phyloP scores from a whole-genome alignment of 179 eudicot species.

The Spinacia oleracea region DNA sequence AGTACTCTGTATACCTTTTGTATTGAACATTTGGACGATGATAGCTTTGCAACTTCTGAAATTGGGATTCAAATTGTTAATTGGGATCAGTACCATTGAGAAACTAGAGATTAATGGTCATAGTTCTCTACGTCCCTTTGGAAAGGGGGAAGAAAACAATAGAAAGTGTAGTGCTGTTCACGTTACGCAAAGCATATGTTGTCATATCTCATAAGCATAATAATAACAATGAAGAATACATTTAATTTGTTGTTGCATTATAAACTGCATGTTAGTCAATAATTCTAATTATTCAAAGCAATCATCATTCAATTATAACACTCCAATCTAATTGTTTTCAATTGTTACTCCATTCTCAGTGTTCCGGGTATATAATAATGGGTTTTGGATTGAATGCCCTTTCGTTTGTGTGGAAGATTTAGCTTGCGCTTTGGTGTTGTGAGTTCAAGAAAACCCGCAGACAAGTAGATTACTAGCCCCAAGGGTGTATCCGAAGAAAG shows the following conservation, averaged over 20 bases:
- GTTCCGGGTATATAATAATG: not conserved
- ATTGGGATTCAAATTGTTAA: not conserved
- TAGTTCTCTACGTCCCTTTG: not conserved
- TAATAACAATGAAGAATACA: not conserved
- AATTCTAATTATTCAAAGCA: not conserved
- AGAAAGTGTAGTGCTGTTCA: not conserved
- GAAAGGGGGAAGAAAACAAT: no score
- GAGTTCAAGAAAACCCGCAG: no score
- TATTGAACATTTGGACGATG: not conserved
- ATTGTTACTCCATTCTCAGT: not conserved
- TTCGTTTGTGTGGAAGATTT: no score
- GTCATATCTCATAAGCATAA: not conserved
- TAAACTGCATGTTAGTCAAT: not conserved
- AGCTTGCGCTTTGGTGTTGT: no score
- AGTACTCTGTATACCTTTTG: no score
- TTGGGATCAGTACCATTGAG: no score
- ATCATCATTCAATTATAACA: not conserved
- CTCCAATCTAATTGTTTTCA: not conserved
- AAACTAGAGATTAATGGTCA: no score
- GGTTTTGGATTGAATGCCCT: no score
- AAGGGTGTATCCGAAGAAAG: no score
- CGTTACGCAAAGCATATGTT: constrained; percentile 18
- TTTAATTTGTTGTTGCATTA: not conserved
- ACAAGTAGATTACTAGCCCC: no score
- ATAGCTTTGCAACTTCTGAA: not conserved